Conservation (phyloP, 1,139 yeast species). For the Debaryomycetaceae sp. region DNA sequence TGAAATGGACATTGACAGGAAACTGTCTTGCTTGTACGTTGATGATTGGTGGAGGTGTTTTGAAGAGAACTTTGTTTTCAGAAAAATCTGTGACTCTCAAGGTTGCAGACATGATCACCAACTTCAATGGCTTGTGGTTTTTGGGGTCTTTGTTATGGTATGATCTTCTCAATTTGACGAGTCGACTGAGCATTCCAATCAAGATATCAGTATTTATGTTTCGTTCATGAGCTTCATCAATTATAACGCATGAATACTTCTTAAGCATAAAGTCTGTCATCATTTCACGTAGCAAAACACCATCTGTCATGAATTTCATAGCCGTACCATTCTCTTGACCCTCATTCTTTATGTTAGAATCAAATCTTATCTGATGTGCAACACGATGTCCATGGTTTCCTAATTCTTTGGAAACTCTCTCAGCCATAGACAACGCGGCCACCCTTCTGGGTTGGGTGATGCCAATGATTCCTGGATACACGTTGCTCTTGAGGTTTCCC, state of each 20-base stretch:
- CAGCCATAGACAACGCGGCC: constrained; percentile 97
- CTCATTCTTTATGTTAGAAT: constrained; percentile 61
- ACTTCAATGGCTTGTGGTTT: constrained; percentile 56
- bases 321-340: constrained; percentile 56
- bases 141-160: constrained; percentile 46
- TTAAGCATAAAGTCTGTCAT: constrained; percentile 77
- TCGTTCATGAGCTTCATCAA: constrained; percentile 98
- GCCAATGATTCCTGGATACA: constrained; percentile 88
- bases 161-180: constrained; percentile 69
- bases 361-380: constrained; percentile 91
- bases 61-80: constrained; percentile 69
- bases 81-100: constrained; percentile 89
- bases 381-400: constrained; percentile 78
- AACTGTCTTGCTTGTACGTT: constrained; percentile 93
- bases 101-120: constrained; percentile 92
- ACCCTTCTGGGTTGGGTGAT: constrained; percentile 97
- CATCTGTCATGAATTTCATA: constrained; percentile 97
- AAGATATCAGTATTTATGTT: constrained; percentile 93
- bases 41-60: constrained; percentile 81
- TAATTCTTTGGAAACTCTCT: constrained; percentile 77
- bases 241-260: constrained; percentile 80
- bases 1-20: constrained; percentile 92
- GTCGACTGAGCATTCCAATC: constrained; percentile 90
- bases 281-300: constrained; percentile 90
- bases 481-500: constrained; percentile 58